phyloP scores from a whole-genome alignment of 352 stramenopile genomes.

The Globisporangium nunn region DNA sequence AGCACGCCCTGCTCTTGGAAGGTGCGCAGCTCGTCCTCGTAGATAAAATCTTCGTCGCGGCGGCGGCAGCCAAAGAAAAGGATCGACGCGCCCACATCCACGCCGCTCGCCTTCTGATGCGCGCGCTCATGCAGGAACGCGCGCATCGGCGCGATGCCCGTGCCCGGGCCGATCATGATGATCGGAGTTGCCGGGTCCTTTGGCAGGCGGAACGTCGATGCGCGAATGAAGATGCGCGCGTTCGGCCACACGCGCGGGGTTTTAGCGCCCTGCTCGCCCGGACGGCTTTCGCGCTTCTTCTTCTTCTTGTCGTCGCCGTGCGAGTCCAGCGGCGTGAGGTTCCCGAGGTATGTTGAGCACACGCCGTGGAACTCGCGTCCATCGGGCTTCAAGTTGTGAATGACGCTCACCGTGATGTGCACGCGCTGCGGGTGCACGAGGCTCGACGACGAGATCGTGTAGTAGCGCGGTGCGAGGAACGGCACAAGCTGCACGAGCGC shows the following conservation, averaged over 20 bases:
- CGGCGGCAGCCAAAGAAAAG: constrained; percentile 92
- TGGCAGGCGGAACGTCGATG: constrained; percentile 95
- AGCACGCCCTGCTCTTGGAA: constrained; percentile 87
- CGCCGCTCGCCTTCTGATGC: constrained; percentile 51
- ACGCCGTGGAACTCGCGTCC: constrained; percentile 89
- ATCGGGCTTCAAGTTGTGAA: constrained; percentile 72
- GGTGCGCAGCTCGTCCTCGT: constrained; percentile 86
- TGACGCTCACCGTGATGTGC: constrained; percentile 93
- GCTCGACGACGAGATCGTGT: constrained; percentile 97
- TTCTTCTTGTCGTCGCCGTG: constrained; percentile 47
- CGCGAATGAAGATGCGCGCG: constrained; percentile 89
- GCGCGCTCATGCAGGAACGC: constrained; percentile 94
- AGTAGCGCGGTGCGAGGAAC: constrained; percentile 92
- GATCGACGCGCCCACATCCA: constrained; percentile 77
- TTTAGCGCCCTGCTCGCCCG: constrained; percentile 68
- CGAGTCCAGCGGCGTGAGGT: constrained; percentile 33
- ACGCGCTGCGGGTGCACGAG: constrained; percentile 88
- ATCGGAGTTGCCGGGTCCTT: constrained; percentile 85
- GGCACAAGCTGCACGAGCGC: constrained; percentile 92
- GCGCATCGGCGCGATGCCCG: constrained; percentile 96
- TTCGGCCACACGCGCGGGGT: constrained; percentile 53
- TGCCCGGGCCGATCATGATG: constrained; percentile 94
- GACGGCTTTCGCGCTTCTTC: constrained; percentile 64
- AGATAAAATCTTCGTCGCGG: constrained; percentile 86
- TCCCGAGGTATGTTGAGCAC: constrained; percentile 90